Evolutionary conservation across 345 rosid genomes (phyloP), one percentile per base, ranked within the genome.

Genomic region (Euphorbia tirucalli): DNA sequence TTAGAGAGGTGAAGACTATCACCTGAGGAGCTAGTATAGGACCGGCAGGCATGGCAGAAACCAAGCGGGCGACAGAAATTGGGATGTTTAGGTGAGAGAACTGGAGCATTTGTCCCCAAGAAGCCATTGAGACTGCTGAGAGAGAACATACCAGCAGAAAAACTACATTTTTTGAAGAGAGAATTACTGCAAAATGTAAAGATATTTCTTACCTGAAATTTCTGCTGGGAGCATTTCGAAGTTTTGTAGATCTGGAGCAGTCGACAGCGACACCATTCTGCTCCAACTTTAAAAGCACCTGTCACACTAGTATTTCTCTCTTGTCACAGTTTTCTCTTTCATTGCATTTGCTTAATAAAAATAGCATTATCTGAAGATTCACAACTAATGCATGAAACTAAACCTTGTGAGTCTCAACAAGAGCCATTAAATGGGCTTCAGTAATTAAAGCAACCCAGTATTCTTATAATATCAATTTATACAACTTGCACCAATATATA

Each of bases 1-100:
- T 93, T 93, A 22, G 97, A 93, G 75, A 91, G 93, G 82, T 91
- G 91, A 58, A 91, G 95, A 56, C 56, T 78, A 68, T 82, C 87
- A 21, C 86, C 74, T 31, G 75, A 75, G 27, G 66, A 15, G 80
- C 84, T 14, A 93, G 87, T 55, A 82, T 81, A n/a, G 94, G 88
- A 5, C 74, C 83, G 2, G 95, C 83, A 0, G 95, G 98, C 65
- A 70, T 28, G 27, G 91, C 90, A 0, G 75, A 64, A 63, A 82
- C 32, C 41, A 69, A 68, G 66, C 57, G 49, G 49, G 65, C 74
- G 30, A 85, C 78, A 18, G 76, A 84, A 11, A 89, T 54, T 18
- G 90, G 90, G 56, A 94, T 79, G 64, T 78, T 66, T 21, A 87
- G 75, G 59, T 78, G 65, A 48, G 82, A 72, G 72, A 87, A 87